phyloP scores from a whole-genome alignment of 345 rosid genomes.

The Gossypium longicalyx region DNA sequence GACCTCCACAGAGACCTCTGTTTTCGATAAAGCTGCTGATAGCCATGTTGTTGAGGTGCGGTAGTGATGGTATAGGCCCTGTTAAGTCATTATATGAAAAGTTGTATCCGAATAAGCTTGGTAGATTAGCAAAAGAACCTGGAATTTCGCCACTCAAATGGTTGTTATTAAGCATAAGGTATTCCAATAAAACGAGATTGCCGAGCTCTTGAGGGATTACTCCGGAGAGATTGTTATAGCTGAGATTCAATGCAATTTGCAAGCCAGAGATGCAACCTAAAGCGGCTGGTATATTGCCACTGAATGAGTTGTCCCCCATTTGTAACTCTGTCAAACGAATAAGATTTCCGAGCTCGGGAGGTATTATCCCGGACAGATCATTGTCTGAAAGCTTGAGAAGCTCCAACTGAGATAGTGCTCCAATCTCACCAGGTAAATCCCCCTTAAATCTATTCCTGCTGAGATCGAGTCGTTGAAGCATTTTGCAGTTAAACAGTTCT shows the following conservation, averaged over 20 bases:
- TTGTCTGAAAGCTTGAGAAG: slow-evolving; percentile 85
- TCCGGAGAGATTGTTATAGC: slow-evolving; percentile 76
- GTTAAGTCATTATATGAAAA: slow-evolving; percentile 68
- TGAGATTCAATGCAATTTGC: slow-evolving; percentile 85
- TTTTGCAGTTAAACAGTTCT: slow-evolving; percentile 58
- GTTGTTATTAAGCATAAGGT: slow-evolving; percentile 74
- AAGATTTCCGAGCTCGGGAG: slow-evolving; percentile 52
- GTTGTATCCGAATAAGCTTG: slow-evolving; percentile 76
- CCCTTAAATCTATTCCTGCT: slow-evolving; percentile 60
- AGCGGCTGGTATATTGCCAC: slow-evolving; percentile 55
- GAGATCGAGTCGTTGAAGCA: slow-evolving; percentile 88
- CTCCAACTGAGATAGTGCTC: slow-evolving; percentile 73
- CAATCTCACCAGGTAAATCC: slow-evolving; percentile 47
- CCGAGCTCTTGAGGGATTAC: slow-evolving; percentile 68
- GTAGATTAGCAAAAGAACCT: slow-evolving; percentile 46
- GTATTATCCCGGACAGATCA: slow-evolving; percentile 50
- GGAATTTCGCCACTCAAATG: slow-evolving; percentile 71
- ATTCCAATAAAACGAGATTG: slow-evolving; percentile 55
- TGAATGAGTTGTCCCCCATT: slow-evolving; percentile 78
- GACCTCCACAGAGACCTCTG: slow-evolving; percentile 68
- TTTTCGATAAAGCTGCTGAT: slow-evolving; percentile 55
- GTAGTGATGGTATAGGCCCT: slow-evolving; percentile 57
- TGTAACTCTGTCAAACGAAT: slow-evolving; percentile 66
- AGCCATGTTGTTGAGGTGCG: slow-evolving; percentile 42
- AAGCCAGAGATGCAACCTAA: slow-evolving; percentile 61